Conservation (phyloP, 176 grass and related monocot species). For the Aegilops speltoides region DNA sequence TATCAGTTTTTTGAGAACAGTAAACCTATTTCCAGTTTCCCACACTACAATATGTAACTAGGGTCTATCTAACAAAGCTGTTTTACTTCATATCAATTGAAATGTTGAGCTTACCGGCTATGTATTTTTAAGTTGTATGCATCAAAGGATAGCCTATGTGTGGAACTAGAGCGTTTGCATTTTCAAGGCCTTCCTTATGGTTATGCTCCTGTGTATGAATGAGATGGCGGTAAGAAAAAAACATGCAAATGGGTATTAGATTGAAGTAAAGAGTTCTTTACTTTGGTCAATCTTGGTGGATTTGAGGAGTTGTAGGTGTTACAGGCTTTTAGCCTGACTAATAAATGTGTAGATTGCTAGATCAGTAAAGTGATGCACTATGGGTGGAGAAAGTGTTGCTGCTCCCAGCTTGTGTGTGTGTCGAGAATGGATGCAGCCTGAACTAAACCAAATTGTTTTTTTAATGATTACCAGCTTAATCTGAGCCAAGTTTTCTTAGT, state of each 20-base stretch:
- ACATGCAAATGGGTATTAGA: background rate
- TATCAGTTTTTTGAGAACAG: background rate
- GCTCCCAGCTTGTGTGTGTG: background rate
- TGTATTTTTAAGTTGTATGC: too few relatives aligned
- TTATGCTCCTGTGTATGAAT: background rate
- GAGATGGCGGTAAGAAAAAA: background rate
- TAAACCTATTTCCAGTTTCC: too few relatives aligned
- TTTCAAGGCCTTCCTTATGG: too few relatives aligned
- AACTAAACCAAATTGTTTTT: background rate
- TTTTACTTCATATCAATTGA: too few relatives aligned
- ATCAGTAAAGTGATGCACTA: background rate
- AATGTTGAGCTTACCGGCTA: too few relatives aligned
- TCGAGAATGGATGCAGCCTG: background rate
- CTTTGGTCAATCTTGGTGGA: background rate
- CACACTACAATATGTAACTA: too few relatives aligned
- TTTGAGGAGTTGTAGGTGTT: background rate
- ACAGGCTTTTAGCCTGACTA: background rate
- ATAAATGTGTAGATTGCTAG: background rate
- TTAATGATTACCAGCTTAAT: constrained; percentile 3
- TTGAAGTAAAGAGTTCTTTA: background rate
- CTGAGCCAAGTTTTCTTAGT: background rate
- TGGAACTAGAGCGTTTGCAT: too few relatives aligned
- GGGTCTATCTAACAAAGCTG: too few relatives aligned
- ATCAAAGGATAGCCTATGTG: too few relatives aligned
- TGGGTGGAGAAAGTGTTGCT: background rate